Base-by-base conservation (phyloP, 1,284 basidiomycete species). In the Sporisorium exsertum region DNA sequence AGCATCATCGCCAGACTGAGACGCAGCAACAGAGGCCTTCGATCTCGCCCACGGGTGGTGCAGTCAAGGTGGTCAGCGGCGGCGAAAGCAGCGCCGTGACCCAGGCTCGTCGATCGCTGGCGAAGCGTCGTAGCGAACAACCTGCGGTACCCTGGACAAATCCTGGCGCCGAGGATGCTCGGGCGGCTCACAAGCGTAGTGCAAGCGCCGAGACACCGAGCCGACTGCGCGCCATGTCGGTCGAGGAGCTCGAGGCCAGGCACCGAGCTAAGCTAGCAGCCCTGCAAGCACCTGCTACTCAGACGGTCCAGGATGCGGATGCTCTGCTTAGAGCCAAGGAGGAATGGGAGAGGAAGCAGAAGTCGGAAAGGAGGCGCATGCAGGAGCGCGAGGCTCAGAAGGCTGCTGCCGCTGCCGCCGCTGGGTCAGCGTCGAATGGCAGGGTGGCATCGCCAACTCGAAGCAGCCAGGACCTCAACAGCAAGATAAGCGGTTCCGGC, bases 211-310 rank as follows among this genome's bases (percentile, higher is more conserved):
- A 67, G 10, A 32, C 58, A 16, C 32, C 13, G 10, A 32, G 50
- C 13, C 66, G 58, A 2, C 45, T 54, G 50, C 66, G 60, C 15
- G 62, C 68, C 52, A 72, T 78, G 72, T 72, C 77, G 13, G 64
- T 78, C 22, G 72, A 68, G n/a, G 77, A 75, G 59, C 65, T 78
- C 46, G 65, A 76, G 35, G 68, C 72, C 18, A 57, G 72, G 7
- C 77, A 78, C 26, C 72, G 72, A 16, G 66, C 75, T 43, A 74
- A 77, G 50, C 55, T 77, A 43, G 58, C 70, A n/a, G 77, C 77
- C 32, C 20, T 79, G 45, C 77, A 79, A 45, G 62, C 62, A 13
- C 77, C 77, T 2, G 69, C 70, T 7, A 77, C 63, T 1, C 64
- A 65, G 42, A 72, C 66, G 22, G 72, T 80, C 15, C 56, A 70